Evolutionary conservation across 495 filamentous ascomycete species (phyloP), one percentile per base, ranked within the genome.

Genomic region (Bacidia gigantensis): DNA sequence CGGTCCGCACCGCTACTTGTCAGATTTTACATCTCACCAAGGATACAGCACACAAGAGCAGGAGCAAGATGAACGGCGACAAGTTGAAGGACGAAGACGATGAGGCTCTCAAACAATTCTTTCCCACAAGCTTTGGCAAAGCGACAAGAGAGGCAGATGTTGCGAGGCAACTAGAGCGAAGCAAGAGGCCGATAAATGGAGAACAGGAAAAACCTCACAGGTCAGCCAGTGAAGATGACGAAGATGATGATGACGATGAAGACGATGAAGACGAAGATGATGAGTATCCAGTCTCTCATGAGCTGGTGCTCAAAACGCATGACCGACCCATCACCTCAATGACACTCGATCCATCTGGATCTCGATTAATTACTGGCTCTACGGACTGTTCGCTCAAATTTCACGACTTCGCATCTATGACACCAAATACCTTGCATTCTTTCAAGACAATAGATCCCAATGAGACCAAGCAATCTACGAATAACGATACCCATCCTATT

Each of bases 341-440:
- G 51, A 81, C 87, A 3, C 71, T 94, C 24, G 92, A 98, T 66
- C 82, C 85, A 0, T 81, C 89, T 0, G 92, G 92, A 3, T 79
- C 81, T 24, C 82, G 92, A 59, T 68, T 97, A 57, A 78, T 95
- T 23, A 90, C 86, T 50, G 88, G 87, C 44, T 94, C 88, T 1
- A 86, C 83, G 40, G 92, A 98, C 67, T 89, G 88, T 67, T 87
- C 80, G 1, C 63, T 96, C 50, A 96, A 95, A 61, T 73, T 97
- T 20, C 90, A 94, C 65, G 92, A 98, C 64, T 94, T 98, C 67
- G 79, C 88, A 1, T 84, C 90, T 25, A 90, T 97, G 86, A 96
- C 90, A 0, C 84, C 88, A 0, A 90, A 89, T 2, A 95, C 94
- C 0, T 75, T 97, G 24, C 81, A 88, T 56, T 86, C 93, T 1